phyloP scores from a whole-genome alignment of 1,139 yeast genomes.

The Scheffersomyces lignicola region DNA sequence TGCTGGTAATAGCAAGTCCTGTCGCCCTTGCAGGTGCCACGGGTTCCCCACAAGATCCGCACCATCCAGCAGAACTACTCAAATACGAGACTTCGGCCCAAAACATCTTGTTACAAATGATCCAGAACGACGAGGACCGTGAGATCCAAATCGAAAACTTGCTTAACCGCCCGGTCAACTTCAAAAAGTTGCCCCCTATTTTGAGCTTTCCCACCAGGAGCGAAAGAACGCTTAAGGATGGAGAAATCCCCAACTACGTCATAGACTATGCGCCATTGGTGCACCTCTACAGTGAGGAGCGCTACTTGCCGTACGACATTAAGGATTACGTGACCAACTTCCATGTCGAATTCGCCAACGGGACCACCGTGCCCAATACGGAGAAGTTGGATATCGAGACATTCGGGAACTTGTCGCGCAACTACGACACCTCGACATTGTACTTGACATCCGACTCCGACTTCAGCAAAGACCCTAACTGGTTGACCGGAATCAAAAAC shows the following conservation, averaged over 20 bases:
- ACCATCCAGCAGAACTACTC: too few relatives aligned
- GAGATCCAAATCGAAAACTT: constrained; percentile 14
- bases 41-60: too few relatives aligned
- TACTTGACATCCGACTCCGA: constrained; percentile 69
- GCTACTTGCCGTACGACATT: constrained; percentile 81
- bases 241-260: constrained; percentile 76
- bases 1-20: too few relatives aligned
- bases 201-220: constrained; percentile 27
- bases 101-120: constrained; percentile 2
- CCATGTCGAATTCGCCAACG: constrained; percentile 48
- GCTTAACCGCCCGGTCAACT: constrained; percentile 21
- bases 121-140: constrained; percentile 9
- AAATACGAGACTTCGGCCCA: neutral
- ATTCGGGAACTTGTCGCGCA: constrained; percentile 34
- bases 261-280: constrained; percentile 76
- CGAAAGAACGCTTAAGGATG: constrained; percentile 41
- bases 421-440: constrained; percentile 23
- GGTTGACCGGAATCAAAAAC: constrained; percentile 77
- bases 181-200: constrained; percentile 39
- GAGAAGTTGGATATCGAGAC: constrained; percentile 36
- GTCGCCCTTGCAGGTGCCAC: too few relatives aligned
- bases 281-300: constrained; percentile 85
- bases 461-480: constrained; percentile 73
- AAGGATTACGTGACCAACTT: constrained; percentile 68
- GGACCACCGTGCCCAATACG: constrained; percentile 42